A percentile compares a stretch with the other conserved stretches of the same genome.
phyloP scores from a whole-genome alignment of 192 early-diverging fungal genomes.

The Chytriomyces hyalinus region DNA sequence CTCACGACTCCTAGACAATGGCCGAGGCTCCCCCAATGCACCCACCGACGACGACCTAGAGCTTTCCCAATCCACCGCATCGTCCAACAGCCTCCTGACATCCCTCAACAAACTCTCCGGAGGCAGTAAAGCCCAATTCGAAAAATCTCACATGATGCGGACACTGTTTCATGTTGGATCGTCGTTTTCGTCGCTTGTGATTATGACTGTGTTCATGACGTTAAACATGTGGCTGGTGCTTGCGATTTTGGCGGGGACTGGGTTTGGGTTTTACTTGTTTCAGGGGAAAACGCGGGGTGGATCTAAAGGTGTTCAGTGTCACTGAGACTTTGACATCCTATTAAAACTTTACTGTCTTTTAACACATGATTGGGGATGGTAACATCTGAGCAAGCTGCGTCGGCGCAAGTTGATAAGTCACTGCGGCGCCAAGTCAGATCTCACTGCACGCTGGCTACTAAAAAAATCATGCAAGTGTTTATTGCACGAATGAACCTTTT shows the following conservation, averaged over 20 bases:
- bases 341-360: too few relatives aligned
- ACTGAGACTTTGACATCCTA: not conserved
- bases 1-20: not conserved
- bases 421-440: too few relatives aligned
- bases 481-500: too few relatives aligned
- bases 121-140: not conserved
- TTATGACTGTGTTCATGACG: conserved; percentile 39
- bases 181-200: conserved; percentile 16
- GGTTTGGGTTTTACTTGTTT: conserved; percentile 27
- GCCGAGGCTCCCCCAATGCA: not conserved
- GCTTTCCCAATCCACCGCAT: not conserved
- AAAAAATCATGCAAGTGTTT: too few relatives aligned
- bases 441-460: too few relatives aligned
- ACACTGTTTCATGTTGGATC: conserved; percentile 19
- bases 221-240: conserved; percentile 24
- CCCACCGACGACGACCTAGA: not conserved
- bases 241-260: conserved; percentile 25
- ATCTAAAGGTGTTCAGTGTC: conserved; percentile 10
- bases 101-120: not conserved
- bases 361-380: too few relatives aligned
- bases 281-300: not conserved
- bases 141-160: not conserved
- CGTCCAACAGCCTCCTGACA: not conserved
- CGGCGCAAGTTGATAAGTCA: too few relatives aligned
- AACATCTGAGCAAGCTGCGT: too few relatives aligned